These are phyloP conservation scores for Phytophthora capsici DNA, from an alignment of 352 stramenopile genomes.

Conservation along the genomic window DNA sequence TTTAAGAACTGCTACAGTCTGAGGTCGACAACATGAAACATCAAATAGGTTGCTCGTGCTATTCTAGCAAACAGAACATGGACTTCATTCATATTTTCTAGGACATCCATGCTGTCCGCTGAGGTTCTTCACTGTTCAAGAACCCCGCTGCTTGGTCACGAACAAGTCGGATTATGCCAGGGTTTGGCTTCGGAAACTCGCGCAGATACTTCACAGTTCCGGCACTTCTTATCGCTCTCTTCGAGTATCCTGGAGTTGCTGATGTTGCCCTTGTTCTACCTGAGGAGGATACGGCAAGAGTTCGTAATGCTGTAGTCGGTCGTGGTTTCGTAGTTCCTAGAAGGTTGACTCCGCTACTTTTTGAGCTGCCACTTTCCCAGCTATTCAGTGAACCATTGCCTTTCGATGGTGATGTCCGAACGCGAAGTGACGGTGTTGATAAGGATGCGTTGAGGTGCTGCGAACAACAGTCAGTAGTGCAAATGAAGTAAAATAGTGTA, in stretches of 20 bases:
- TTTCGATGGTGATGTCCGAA: constrained; percentile 31
- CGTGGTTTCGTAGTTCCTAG: constrained; percentile 10
- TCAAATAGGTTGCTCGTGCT: no score
- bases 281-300: background rate
- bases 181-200: constrained; percentile 64
- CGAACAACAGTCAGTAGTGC: background rate
- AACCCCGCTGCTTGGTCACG: constrained; percentile 30
- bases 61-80: no score
- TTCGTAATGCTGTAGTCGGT: constrained; percentile 26
- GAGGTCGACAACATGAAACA: no score
- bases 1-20: no score
- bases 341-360: constrained; percentile 1
- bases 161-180: constrained; percentile 48
- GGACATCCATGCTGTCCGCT: constrained; percentile 59
- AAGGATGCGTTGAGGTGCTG: constrained; percentile 48
- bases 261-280: constrained; percentile 19
- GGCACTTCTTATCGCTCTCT: constrained; percentile 6
- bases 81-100: constrained; percentile 3
- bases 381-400: background rate
- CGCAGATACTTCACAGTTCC: constrained; percentile 50
- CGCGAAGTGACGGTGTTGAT: constrained; percentile 49
- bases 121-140: constrained; percentile 29
- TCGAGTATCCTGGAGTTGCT: constrained; percentile 13
- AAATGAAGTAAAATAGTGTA: background rate
- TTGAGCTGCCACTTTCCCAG: background rate